These are phyloP conservation scores for Saksenaea oblongispora DNA, from an alignment of 371 early-diverging fungal genomes.

Conservation along the genomic window DNA sequence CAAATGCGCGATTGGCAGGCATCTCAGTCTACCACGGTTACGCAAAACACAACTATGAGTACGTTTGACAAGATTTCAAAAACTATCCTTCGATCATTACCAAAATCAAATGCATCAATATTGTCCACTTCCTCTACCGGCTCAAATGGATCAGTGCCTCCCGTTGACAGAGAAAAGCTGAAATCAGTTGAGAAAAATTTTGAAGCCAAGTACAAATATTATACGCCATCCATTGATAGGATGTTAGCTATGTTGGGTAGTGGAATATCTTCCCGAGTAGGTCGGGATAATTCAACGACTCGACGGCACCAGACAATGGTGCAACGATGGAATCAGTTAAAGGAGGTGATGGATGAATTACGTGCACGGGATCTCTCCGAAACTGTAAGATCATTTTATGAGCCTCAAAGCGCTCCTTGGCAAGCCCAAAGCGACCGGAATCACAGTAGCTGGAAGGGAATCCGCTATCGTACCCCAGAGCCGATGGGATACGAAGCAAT, in stretches of 20 bases:
- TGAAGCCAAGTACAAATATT: slow-evolving; percentile 65
- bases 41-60: neutral
- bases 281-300: slow-evolving; percentile 40
- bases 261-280: slow-evolving; percentile 56
- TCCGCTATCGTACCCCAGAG: slow-evolving; percentile 26
- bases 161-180: slow-evolving; percentile 48
- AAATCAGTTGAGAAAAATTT: slow-evolving; percentile 59
- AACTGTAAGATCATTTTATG: slow-evolving; percentile 26
- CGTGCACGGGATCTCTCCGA: slow-evolving; percentile 52
- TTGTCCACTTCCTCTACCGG: slow-evolving; percentile 22
- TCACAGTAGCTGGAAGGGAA: slow-evolving; percentile 18
- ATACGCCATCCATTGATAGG: slow-evolving; percentile 57
- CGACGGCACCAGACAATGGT: slow-evolving; percentile 54
- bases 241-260: slow-evolving; percentile 62
- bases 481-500: slow-evolving; percentile 12
- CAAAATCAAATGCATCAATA: slow-evolving; percentile 16
- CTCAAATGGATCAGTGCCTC: slow-evolving; percentile 15
- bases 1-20: slow-evolving; percentile 35
- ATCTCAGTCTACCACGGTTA: slow-evolving; percentile 6
- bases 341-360: slow-evolving; percentile 53
- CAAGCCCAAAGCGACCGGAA: slow-evolving; percentile 35
- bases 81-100: slow-evolving; percentile 17
- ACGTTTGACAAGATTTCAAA: slow-evolving; percentile 11
- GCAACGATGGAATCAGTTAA: slow-evolving; percentile 53
- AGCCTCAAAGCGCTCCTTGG: slow-evolving; percentile 32